Conservation (phyloP, 257 asterid species). For the Ophiorrhiza pumila region DNA sequence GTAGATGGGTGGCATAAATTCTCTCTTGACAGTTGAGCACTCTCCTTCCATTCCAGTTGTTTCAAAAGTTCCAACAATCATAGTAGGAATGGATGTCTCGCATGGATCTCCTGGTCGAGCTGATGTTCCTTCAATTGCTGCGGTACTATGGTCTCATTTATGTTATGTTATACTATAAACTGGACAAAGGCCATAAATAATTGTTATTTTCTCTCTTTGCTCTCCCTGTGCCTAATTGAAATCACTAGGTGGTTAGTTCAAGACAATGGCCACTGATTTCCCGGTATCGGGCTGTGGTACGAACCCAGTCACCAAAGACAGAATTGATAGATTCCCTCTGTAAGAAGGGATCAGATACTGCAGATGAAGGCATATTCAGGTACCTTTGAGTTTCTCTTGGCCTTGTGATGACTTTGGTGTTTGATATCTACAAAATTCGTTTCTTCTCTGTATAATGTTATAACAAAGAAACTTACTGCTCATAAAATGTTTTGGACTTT, state of each 20-base stretch:
- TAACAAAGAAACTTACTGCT: not conserved
- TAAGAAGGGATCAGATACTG: constrained; percentile 33
- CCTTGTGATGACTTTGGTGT: not conserved
- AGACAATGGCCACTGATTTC: constrained; percentile 69
- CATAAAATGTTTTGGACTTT: not conserved
- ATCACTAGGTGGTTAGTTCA: constrained; percentile 62
- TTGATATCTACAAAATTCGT: not conserved
- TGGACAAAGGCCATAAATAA: not conserved
- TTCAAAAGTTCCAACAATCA: constrained; percentile 52
- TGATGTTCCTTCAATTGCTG: constrained; percentile 72
- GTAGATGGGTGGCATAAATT: constrained; percentile 77
- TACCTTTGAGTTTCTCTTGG: constrained; percentile 10
- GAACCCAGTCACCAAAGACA: constrained; percentile 60
- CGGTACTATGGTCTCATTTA: constrained; percentile 31
- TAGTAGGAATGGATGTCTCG: constrained; percentile 84
- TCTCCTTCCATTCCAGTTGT: constrained; percentile 34
- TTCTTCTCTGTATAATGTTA: too few species aligned
- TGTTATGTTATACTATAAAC: not conserved
- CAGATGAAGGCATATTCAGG: constrained; percentile 65
- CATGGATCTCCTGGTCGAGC: constrained; percentile 80
- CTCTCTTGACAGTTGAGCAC: constrained; percentile 43
- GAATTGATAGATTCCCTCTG: constrained; percentile 61
- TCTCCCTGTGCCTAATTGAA: constrained; percentile 2
- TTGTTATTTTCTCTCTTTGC: not conserved
- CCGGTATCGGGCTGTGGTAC: constrained; percentile 60